Evolutionary conservation across 768 basidiomycete genomes (phyloP), one percentile per base, ranked within the genome.

Genomic region (Lentinula detonsa): DNA sequence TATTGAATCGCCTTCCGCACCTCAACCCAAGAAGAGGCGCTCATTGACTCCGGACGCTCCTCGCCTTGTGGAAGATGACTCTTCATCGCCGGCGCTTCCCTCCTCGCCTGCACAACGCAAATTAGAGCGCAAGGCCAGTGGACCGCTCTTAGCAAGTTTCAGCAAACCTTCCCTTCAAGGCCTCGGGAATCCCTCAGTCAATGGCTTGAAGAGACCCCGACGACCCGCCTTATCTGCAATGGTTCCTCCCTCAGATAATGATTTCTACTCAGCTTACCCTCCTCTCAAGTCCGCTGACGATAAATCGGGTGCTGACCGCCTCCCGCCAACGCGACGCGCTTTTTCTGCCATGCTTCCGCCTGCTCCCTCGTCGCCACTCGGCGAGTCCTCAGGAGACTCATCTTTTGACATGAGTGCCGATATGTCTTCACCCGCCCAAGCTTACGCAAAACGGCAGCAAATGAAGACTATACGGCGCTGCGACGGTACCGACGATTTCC

Each of bases 401-500:
- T 85, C 86, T n/a, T 86, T 85, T 59, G 85, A 88, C 65, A 76
- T 75, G 42, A 80, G 79, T 18, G 79, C 79, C 11, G 88, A 90
- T 65, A 81, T 86, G 81, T 90, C 89, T 34, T 90, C 89, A 0
- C 90, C 91, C 45, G 91, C 91, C 37, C 86, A 88, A 66, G 89
- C 90, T 4, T 93, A 92, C 69, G 83, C 88, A 0, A 85, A 84
- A 66, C 84, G 91, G 42, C 90, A 91, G 61, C 85, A 90, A 63
- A 80, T 84, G 15, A 90, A 84, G 76, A 90, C 91, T 1, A 83
- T 92, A 61, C 80, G 91, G 56, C 78, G 90, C 46, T 86, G 89
- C 65, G 91, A 92, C 66, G 91, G 91, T 7, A 91, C 88, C 10
- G 90, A 92, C 57, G 88, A 91, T 70, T 87, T 91, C 65, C 78